Percentiles rank a stretch among this genome's conserved stretches.
Conservation (phyloP, 768 basidiomycete species). For the Lactarius vividus region DNA sequence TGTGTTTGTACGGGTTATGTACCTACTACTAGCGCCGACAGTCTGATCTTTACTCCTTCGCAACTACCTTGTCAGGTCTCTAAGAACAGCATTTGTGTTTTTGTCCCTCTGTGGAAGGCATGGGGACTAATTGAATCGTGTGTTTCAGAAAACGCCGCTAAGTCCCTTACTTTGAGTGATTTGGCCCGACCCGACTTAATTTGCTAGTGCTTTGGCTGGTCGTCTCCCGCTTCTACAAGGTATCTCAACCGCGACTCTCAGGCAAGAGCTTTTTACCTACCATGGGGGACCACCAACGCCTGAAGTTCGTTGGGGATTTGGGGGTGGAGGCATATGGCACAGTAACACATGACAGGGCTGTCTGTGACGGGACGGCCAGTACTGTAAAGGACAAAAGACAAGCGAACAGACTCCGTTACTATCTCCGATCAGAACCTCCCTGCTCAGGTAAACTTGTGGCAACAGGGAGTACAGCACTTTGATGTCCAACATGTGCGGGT, state of each 20-base stretch:
- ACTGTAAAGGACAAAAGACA: too few relatives aligned
- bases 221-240: background rate
- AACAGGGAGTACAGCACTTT: background rate
- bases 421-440: background rate
- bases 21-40: background rate
- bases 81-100: background rate
- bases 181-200: too few relatives aligned
- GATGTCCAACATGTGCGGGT: background rate
- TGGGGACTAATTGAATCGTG: too few relatives aligned
- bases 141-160: too few relatives aligned
- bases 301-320: background rate
- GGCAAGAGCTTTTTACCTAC: background rate
- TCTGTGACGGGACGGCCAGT: too few relatives aligned
- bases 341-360: too few relatives aligned
- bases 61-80: background rate
- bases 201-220: background rate
- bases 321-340: too few relatives aligned
- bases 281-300: background rate
- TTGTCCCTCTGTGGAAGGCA: background rate
- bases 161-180: background rate
- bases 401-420: too few relatives aligned
- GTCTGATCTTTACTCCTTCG: background rate
- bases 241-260: background rate
- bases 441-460: too few relatives aligned
- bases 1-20: too few relatives aligned